Conservation (phyloP, 306 rosid genomes). For the Gastrolobium villosum region DNA sequence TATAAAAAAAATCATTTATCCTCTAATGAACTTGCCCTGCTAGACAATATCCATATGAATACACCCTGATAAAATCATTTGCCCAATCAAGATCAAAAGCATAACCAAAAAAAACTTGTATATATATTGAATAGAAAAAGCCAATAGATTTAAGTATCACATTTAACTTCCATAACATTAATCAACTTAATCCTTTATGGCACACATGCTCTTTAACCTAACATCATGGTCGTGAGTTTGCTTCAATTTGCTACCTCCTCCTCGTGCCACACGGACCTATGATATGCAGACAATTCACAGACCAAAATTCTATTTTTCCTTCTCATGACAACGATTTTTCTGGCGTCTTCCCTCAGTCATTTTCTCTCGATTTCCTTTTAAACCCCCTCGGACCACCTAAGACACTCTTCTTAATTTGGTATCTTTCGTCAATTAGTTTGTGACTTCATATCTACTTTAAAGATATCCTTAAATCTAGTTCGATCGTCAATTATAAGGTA, state of each 20-base stretch:
- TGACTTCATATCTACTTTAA: background rate
- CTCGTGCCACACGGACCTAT: conserved; percentile 52
- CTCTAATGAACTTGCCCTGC: too few relatives aligned
- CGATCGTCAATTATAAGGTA: too few relatives aligned
- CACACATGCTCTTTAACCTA: conserved; percentile 49
- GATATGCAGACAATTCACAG: conserved; percentile 38
- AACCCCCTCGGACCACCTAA: conserved; percentile 33
- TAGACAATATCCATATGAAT: too few relatives aligned
- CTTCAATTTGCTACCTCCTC: conserved; percentile 44
- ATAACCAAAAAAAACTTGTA: too few relatives aligned
- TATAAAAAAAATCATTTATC: too few relatives aligned
- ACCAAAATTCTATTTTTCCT: conserved; percentile 33
- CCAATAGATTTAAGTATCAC: too few relatives aligned
- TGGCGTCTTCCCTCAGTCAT: conserved; percentile 19
- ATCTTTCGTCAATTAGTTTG: background rate
- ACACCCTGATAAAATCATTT: too few relatives aligned
- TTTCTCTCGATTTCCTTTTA: conserved; percentile 34
- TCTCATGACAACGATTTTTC: conserved; percentile 29
- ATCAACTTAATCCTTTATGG: conserved; percentile 42
- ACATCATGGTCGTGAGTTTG: conserved; percentile 44
- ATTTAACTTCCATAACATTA: background rate
- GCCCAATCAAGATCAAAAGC: too few relatives aligned
- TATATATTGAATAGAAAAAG: too few relatives aligned
- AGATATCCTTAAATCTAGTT: too few relatives aligned
- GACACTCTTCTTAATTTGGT: background rate